These are phyloP conservation scores for Syzygium aromaticum DNA, from an alignment of 345 rosid genomes.

Conservation along the genomic window DNA sequence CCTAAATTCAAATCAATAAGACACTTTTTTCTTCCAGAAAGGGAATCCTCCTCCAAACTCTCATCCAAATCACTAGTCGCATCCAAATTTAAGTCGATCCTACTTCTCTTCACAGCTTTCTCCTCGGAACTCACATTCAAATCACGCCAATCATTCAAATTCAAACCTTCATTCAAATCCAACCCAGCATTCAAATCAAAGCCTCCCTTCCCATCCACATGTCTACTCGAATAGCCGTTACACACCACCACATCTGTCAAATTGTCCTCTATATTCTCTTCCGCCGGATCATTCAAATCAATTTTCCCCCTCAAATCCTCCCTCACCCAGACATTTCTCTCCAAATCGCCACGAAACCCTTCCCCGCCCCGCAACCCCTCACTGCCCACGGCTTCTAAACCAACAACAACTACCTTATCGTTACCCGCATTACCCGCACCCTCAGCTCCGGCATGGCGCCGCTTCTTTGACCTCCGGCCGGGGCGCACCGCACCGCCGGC, in stretches of 20 bases:
- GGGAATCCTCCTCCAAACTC: constrained; percentile 1
- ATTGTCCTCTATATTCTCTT: constrained; percentile 13
- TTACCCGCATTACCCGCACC: constrained; percentile 13
- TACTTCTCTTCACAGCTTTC: constrained; percentile 21
- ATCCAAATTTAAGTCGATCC: constrained; percentile 79
- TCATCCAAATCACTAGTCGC: constrained; percentile 14
- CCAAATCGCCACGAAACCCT: background rate
- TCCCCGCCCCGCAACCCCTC: background rate
- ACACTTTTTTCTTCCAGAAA: constrained; percentile 31
- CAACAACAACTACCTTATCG: background rate
- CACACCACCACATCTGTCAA: constrained; percentile 24
- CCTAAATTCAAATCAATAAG: constrained; percentile 80
- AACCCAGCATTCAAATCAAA: constrained; percentile 64
- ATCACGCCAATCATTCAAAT: constrained; percentile 17
- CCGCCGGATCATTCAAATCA: constrained; percentile 18
- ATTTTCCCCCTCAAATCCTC: constrained; percentile 12
- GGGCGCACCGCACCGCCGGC: constrained; percentile 17
- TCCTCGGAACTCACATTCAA: constrained; percentile 10
- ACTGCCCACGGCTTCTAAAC: background rate
- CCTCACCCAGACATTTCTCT: background rate
- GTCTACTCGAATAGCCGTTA: constrained; percentile 24
- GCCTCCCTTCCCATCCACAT: constrained; percentile 21
- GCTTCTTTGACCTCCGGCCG: constrained; percentile 30
- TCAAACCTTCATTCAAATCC: constrained; percentile 46
- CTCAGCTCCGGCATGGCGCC: constrained; percentile 33